Percentiles rank a stretch among this genome's conserved stretches.
phyloP scores from a whole-genome alignment of 106 monocot genomes.

The Allium cepa region DNA sequence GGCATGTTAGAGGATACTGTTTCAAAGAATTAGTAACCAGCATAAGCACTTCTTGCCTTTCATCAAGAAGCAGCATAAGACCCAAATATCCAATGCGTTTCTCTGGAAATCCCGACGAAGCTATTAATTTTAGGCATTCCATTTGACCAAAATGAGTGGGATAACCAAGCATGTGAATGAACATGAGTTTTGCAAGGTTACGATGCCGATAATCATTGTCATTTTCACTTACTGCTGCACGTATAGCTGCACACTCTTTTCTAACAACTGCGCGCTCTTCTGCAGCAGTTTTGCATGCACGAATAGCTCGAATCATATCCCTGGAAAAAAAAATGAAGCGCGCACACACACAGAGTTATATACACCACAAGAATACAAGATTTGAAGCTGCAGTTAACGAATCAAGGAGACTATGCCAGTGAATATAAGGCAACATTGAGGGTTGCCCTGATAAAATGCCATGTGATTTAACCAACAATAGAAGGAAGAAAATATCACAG shows the following conservation, averaged over 20 bases:
- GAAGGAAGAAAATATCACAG: no score
- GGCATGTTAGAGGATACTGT: slow-evolving; percentile 65
- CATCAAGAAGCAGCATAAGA: slow-evolving; percentile 98
- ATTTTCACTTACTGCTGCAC: slow-evolving; percentile 92
- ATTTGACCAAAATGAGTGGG: slow-evolving; percentile 86
- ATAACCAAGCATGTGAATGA: slow-evolving; percentile 90
- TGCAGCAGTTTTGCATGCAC: slow-evolving; percentile 98
- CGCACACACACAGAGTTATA: no score
- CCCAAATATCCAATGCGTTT: slow-evolving; percentile 97
- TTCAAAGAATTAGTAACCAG: slow-evolving; percentile 98
- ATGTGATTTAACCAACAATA: no score
- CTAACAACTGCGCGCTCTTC: slow-evolving; percentile 97
- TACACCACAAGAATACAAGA: no score
- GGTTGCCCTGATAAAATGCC: no score
- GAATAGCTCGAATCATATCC: slow-evolving; percentile 98
- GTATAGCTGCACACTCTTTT: slow-evolving; percentile 98
- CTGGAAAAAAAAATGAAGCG: slow-evolving; percentile 11
- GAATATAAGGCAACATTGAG: no score
- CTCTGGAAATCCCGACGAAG: slow-evolving; percentile 89
- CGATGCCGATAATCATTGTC: slow-evolving; percentile 96
- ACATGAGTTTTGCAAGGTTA: slow-evolving; percentile 98
- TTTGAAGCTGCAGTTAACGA: no score
- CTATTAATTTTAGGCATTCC: slow-evolving; percentile 98
- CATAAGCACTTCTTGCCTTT: slow-evolving; percentile 99
- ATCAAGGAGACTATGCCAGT: no score